Base-by-base conservation (phyloP, 495 filamentous ascomycete genomes). In the Penicillium herquei region DNA sequence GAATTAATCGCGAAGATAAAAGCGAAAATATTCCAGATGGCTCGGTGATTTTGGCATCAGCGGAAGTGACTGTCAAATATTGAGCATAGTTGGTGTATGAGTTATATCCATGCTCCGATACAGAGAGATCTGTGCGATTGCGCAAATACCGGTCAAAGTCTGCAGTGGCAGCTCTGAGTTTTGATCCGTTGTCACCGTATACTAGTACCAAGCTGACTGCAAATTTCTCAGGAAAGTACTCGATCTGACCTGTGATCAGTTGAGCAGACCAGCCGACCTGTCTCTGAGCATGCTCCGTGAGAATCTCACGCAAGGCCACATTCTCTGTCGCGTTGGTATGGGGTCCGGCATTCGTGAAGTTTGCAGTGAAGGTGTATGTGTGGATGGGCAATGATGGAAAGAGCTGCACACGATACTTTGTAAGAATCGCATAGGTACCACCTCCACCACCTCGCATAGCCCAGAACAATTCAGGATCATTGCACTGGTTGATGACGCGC, bases 401-500 rank as follows among this genome's bases (percentile, higher is more conserved):
- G 2, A 60, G 26, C 40, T 61, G 57, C 14, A 63, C 33, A 30
- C 59, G 59, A 52, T 66, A 66, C 14, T 55, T 62, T 1, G 52
- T 64, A 3, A 70, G 51, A 16, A 70, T 41, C 10, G 58, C 65
- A 33, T 43, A 71, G 0, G 66, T 60, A 39, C 64, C 65, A 7
- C 66, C 66, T 26, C 70, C 70, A 16, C 72, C 73, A n/a, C 74
- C 74, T 8, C 73, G 67, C 44, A 75, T 59, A 11, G 70, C 71
- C 51, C 74, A 84, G 70, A 82, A 84, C 13, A 83, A 77, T 21
- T 84, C 81, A 0, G 79, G 54, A 55, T 84, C 78, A 43, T 68
- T 65, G n/a, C 63, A 60, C 3, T 69, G 53, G 52, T 77, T 77
- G 18, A 77, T 78, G 0, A 68, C 76, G 0, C 66, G 59, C 7